These are phyloP conservation scores for Phytophthora boehmeriae DNA, from an alignment of 352 stramenopile genomes.

Conservation along the genomic window DNA sequence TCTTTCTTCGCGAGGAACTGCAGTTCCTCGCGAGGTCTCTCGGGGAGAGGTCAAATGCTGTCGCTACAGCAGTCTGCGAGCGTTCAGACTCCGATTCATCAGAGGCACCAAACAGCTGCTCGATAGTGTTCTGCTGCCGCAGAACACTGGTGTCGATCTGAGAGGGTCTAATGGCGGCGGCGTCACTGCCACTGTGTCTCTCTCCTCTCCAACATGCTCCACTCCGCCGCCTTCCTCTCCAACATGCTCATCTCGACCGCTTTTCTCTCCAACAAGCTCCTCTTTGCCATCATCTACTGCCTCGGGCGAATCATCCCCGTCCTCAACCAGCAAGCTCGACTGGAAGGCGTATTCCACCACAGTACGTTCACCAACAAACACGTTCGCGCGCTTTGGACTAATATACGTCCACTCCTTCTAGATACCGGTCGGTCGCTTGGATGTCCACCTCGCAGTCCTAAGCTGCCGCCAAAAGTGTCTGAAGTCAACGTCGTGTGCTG, in stretches of 20 bases:
- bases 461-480: slow-evolving; percentile 16
- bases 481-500: slow-evolving; percentile 8
- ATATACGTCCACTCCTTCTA: slow-evolving; percentile 10
- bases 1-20: too few relatives aligned
- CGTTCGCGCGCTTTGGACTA: neutral
- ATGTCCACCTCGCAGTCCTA: slow-evolving; percentile 8
- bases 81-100: slow-evolving; percentile 6
- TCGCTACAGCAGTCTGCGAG: slow-evolving; percentile 12
- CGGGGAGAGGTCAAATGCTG: slow-evolving; percentile 10
- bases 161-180: neutral
- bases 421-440: slow-evolving; percentile 7
- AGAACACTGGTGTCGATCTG: slow-evolving; percentile 21
- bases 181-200: neutral
- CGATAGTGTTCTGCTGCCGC: slow-evolving; percentile 5
- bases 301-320: neutral
- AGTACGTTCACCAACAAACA: neutral
- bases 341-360: slow-evolving; percentile 4
- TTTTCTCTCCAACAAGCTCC: neutral
- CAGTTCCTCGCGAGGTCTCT: too few relatives aligned
- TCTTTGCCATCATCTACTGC: neutral
- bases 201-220: too few relatives aligned
- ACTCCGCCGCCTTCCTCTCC: neutral
- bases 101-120: slow-evolving; percentile 1
- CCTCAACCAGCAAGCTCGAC: slow-evolving; percentile 6
- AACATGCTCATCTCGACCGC: neutral